Evolutionary conservation across 805 yeast species (phyloP).

Genomic region (Clavispora santaluciae): DNA sequence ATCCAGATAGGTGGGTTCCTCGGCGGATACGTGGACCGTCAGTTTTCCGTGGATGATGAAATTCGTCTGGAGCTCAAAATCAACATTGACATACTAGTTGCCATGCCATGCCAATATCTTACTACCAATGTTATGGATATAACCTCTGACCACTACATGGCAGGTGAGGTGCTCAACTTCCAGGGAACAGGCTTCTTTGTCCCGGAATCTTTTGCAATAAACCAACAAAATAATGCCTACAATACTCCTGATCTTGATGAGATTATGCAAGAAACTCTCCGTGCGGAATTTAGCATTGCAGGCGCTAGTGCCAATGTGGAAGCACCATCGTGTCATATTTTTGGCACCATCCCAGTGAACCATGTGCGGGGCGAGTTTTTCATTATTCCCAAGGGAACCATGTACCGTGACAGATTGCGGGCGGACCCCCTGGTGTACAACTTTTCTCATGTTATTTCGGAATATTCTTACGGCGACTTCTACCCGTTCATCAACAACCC

Average conservation of each 20-base stretch:
- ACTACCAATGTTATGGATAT: slow-evolving; percentile 74
- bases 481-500: slow-evolving; percentile 85
- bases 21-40: slow-evolving; percentile 77
- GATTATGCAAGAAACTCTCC: slow-evolving; percentile 58
- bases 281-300: slow-evolving; percentile 53
- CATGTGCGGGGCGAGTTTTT: slow-evolving; percentile 83
- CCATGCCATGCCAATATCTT: slow-evolving; percentile 75
- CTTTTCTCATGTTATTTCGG: slow-evolving; percentile 80
- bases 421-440: slow-evolving; percentile 53
- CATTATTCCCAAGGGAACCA: slow-evolving; percentile 73
- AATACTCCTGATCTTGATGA: slow-evolving; percentile 63
- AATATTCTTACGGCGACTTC: slow-evolving; percentile 86
- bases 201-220: slow-evolving; percentile 46
- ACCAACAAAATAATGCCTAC: slow-evolving; percentile 41
- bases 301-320: slow-evolving; percentile 45
- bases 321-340: slow-evolving; percentile 80
- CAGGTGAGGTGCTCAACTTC: slow-evolving; percentile 67
- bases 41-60: slow-evolving; percentile 66
- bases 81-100: slow-evolving; percentile 75
- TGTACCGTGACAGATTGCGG: slow-evolving; percentile 47
- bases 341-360: slow-evolving; percentile 78
- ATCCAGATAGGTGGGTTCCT: slow-evolving; percentile 78
- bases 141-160: slow-evolving; percentile 73
- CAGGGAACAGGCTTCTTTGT: slow-evolving; percentile 58
- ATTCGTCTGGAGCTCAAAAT: slow-evolving; percentile 56